Conservation (phyloP, 257 asterid species). For the Penstemon davidsonii region DNA sequence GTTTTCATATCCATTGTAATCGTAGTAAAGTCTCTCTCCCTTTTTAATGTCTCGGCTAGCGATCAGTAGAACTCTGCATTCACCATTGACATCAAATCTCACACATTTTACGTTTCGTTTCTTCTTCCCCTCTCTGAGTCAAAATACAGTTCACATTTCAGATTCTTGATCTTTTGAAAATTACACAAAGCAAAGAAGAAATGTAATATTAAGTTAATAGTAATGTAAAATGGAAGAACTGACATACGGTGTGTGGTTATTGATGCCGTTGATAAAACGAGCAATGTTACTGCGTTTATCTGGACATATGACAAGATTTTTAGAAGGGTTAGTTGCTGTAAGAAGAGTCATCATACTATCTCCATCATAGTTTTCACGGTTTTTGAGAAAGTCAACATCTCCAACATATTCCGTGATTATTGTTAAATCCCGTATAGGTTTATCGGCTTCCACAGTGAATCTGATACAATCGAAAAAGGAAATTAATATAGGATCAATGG, state of each 20-base stretch:
- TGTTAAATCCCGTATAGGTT: conserved; percentile 78
- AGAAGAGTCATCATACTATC: conserved; percentile 95
- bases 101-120: conserved; percentile 84
- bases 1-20: conserved; percentile 82
- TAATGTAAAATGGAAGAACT: not conserved
- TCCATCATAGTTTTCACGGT: conserved; percentile 73
- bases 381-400: conserved; percentile 76
- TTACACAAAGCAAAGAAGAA: not conserved
- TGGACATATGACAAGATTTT: conserved; percentile 78
- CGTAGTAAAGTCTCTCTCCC: conserved; percentile 90
- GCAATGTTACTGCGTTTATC: conserved; percentile 84
- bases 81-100: conserved; percentile 65
- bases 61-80: conserved; percentile 64
- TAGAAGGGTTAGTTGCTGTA: conserved; percentile 53
- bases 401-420: conserved; percentile 77
- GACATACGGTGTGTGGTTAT: conserved; percentile 65
- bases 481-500: not conserved
- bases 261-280: conserved; percentile 83
- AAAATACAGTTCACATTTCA: conserved; percentile 23
- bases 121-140: conserved; percentile 76
- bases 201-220: conserved; percentile 24
- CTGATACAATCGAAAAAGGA: conserved; percentile 43
- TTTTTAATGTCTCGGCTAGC: conserved; percentile 72
- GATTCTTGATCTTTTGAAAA: too few species aligned
- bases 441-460: conserved; percentile 87